Percentiles rank a stretch among this genome's conserved stretches.
These are phyloP conservation scores for Aspergillus clavatus DNA, from an alignment of 2,329 filamentous ascomycete species.

Conservation along the genomic window DNA sequence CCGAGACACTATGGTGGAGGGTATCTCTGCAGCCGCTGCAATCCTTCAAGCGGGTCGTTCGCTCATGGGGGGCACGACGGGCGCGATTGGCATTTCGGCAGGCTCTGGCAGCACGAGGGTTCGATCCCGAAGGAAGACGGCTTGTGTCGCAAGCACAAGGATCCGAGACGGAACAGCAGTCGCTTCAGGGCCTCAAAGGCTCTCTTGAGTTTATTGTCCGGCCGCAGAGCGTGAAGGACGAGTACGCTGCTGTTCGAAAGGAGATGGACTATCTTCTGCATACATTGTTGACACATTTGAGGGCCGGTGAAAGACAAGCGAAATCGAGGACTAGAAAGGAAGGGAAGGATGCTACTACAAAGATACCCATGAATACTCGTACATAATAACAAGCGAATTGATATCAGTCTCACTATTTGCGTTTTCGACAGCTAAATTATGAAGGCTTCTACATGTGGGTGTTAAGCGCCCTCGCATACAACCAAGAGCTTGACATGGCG, in stretches of 20 bases:
- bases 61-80: conserved; percentile 43
- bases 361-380: background rate
- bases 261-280: conserved; percentile 15
- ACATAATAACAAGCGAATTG: background rate
- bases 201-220: conserved; percentile 30
- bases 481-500: background rate
- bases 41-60: conserved; percentile 41
- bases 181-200: conserved; percentile 29
- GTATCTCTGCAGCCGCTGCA: conserved; percentile 30
- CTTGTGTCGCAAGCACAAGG: conserved; percentile 6
- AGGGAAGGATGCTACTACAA: background rate
- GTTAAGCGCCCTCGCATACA: too few species aligned
- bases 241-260: conserved; percentile 12
- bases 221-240: conserved; percentile 7
- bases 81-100: conserved; percentile 42
- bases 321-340: background rate
- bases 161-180: background rate
- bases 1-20: conserved; percentile 47
- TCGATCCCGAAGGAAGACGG: conserved; percentile 31
- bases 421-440: too few species aligned
- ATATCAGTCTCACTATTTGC: background rate
- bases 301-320: background rate
- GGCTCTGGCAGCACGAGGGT: conserved; percentile 45
- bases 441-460: too few species aligned
- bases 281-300: conserved; percentile 9